Percentiles rank a stretch among this genome's conserved stretches.
phyloP scores from a whole-genome alignment of 495 filamentous ascomycete genomes.

The Cladorrhinum samala region DNA sequence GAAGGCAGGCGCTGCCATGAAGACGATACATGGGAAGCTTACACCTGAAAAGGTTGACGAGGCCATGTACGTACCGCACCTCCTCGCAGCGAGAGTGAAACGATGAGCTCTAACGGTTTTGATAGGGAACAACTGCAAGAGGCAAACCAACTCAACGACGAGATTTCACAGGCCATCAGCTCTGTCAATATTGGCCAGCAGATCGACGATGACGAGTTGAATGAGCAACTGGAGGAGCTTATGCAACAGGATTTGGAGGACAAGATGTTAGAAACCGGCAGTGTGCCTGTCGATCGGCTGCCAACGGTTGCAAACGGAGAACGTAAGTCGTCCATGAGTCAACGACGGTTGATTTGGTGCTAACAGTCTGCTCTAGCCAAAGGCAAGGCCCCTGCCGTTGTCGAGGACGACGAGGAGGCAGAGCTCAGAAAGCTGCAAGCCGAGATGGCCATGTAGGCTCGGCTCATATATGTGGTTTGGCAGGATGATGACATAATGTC shows the following conservation, averaged over 20 bases:
- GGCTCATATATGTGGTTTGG: too few relatives aligned
- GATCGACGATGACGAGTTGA: conserved; percentile 81
- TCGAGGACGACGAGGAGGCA: conserved; percentile 92
- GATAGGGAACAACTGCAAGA: conserved; percentile 86
- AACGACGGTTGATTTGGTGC: background rate
- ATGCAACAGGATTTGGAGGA: conserved; percentile 86
- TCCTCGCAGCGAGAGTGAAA: background rate
- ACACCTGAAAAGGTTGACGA: conserved; percentile 89
- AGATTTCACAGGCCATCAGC: conserved; percentile 82
- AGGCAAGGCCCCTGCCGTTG: conserved; percentile 50
- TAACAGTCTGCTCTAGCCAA: conserved; percentile 45
- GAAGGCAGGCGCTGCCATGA: conserved; percentile 81
- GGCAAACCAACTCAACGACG: conserved; percentile 85
- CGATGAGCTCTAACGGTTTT: conserved; percentile 18
- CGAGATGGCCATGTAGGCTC: conserved; percentile 87
- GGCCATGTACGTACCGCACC: conserved; percentile 68
- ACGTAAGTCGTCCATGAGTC: conserved; percentile 51
- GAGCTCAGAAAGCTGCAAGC: conserved; percentile 90
- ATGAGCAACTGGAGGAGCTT: conserved; percentile 67
- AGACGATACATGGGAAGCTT: conserved; percentile 81
- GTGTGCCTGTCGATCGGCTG: conserved; percentile 61
- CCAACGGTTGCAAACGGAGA: conserved; percentile 66
- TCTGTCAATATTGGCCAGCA: conserved; percentile 60
- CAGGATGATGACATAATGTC: background rate
- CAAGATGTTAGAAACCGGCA: conserved; percentile 86